Conservation (phyloP, 345 rosid genomes). For the Capsella bursapastoris region DNA sequence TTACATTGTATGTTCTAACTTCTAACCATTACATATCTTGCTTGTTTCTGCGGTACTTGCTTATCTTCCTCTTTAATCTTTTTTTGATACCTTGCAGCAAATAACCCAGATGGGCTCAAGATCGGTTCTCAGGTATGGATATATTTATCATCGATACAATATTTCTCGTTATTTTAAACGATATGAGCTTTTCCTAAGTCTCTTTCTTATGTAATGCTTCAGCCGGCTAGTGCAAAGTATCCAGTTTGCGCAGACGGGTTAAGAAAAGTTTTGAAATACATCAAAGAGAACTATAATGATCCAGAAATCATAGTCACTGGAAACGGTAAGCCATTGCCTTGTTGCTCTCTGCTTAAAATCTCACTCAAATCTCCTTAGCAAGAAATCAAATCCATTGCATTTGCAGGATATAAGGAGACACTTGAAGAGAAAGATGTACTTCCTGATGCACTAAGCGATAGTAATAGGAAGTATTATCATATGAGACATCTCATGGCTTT, state of each 20-base stretch:
- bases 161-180: background rate
- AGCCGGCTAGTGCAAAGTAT: constrained; percentile 37
- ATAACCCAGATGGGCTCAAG: constrained; percentile 37
- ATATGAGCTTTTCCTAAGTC: background rate
- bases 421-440: constrained; percentile 46
- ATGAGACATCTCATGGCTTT: constrained; percentile 48
- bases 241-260: constrained; percentile 44
- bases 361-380: background rate
- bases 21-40: background rate
- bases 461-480: constrained; percentile 44
- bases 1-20: constrained; percentile 33
- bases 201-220: constrained; percentile 23
- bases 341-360: background rate
- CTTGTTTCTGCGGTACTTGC: background rate
- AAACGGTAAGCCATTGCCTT: constrained; percentile 41
- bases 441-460: constrained; percentile 36
- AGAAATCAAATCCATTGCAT: background rate
- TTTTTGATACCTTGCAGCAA: constrained; percentile 20
- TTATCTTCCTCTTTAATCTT: constrained; percentile 13
- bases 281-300: constrained; percentile 40
- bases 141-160: background rate
- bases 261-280: constrained; percentile 43
- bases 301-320: constrained; percentile 44
- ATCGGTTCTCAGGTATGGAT: constrained; percentile 44
- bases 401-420: constrained; percentile 45